Base-by-base conservation (phyloP, 2,329 filamentous ascomycete genomes). In the Curvularia hawaiiensis region DNA sequence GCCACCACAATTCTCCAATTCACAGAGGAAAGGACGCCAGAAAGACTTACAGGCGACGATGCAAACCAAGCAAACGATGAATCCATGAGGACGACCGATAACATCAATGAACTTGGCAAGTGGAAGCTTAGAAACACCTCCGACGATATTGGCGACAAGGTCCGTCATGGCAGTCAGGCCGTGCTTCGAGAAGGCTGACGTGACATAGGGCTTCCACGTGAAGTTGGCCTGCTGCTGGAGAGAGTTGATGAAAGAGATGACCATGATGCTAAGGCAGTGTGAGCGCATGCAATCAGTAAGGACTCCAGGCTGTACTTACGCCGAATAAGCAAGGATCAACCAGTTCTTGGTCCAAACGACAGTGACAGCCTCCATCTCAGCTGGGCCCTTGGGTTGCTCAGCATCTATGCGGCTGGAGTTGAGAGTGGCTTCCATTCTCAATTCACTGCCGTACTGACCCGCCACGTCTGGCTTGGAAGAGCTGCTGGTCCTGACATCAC, bases 211-310 rank as follows among this genome's bases (percentile, higher is more conserved):
- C 1, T 63, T 66, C 52, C 74, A 60, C 1, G 76, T 76, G 56
- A 72, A 75, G 40, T 77, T 77, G 46, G 77, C 73, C 47, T 74
- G 71, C 54, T 79, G 68, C 57, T 81, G 74, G 38, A 82, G 68
- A 7, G 77, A 80, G 52, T 83, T 82, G 59, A 79, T 75, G 58
- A 67, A 67, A 4, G 60, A 62, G 31, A 67, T 63, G 52, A 64
- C 44, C 57, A 60, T 59, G 33, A 66, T 67, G 1, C 62, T 63
- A 26, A 26, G 22, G 2, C 16, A 30, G 28, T 39, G 7, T 47
- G 22, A 54, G 28, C 9, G 20, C 11, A n/a, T 14, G 6, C 6
- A 9, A 12, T 5, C 31, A 35, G 14, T n/a, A n/a, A 30, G 5
- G 9, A 35, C 10, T 20, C 38, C 5, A 4, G 9, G 4, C 2